These are phyloP conservation scores for Daldinia sp. DNA, from an alignment of 2,329 filamentous ascomycete genomes.

Conservation along the genomic window DNA sequence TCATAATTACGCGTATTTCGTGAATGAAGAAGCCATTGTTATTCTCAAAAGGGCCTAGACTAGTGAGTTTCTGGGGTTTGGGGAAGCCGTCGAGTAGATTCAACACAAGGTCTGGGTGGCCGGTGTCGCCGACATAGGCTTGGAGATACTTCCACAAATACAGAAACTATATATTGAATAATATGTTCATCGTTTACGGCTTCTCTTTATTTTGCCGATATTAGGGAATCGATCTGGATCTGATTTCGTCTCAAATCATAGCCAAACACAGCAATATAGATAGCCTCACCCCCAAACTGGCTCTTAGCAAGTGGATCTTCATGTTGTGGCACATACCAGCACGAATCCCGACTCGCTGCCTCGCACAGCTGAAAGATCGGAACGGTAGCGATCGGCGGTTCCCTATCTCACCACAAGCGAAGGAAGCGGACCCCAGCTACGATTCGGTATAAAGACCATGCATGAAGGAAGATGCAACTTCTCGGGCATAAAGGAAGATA, in stretches of 20 bases:
- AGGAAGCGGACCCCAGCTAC: not conserved
- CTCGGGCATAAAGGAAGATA: conserved; percentile 1
- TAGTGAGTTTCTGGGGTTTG: not conserved
- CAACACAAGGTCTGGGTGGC: too few species aligned
- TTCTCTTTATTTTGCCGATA: too few species aligned
- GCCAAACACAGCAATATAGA: not conserved
- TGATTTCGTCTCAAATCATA: not conserved
- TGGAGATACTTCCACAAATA: too few species aligned
- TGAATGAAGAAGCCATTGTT: not conserved
- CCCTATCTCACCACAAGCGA: not conserved
- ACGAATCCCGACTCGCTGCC: not conserved
- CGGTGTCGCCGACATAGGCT: too few species aligned
- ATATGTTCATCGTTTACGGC: too few species aligned
- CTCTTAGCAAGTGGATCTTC: not conserved
- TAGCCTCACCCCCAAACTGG: not conserved
- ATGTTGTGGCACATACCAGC: not conserved
- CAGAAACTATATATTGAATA: too few species aligned
- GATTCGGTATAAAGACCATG: not conserved
- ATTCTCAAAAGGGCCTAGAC: not conserved
- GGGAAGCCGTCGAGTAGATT: too few species aligned
- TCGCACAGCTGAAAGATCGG: not conserved
- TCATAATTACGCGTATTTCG: not conserved
- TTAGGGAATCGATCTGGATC: too few species aligned
- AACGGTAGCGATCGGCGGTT: not conserved
- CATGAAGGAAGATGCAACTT: not conserved